Percentiles rank a stretch among this genome's conserved stretches.
Evolutionary conservation across 208 protist genomes (phyloP).

Genomic region (Trypanosoma platydactyli): DNA sequence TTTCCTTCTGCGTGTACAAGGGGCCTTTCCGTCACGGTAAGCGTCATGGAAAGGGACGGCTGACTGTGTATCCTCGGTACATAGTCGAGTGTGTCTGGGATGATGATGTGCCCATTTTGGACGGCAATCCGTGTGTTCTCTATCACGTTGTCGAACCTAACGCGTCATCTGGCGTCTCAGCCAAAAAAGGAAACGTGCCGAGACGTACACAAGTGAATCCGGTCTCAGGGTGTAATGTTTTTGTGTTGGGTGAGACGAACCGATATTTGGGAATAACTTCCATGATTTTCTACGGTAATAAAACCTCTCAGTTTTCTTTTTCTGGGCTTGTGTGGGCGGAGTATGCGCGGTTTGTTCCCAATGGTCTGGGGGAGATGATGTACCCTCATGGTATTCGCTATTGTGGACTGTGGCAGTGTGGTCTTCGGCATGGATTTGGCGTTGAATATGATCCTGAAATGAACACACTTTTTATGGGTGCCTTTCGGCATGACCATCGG

Average conservation of each 20-base stretch:
- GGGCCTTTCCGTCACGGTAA: constrained; percentile 43
- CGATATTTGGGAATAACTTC: constrained; percentile 36
- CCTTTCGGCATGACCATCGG: constrained; percentile 35
- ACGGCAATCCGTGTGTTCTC: constrained; percentile 24
- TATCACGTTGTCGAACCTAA: not conserved
- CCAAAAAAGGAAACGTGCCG: not conserved
- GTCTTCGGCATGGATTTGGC: constrained; percentile 62
- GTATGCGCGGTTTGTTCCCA: constrained; percentile 27
- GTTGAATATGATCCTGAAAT: constrained; percentile 35
- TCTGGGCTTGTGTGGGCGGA: constrained; percentile 29
- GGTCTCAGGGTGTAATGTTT: not conserved
- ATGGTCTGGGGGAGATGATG: constrained; percentile 34
- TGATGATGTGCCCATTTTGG: constrained; percentile 42
- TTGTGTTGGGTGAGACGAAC: not conserved
- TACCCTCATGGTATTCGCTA: constrained; percentile 34
- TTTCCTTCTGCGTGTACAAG: constrained; percentile 37
- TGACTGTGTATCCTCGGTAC: constrained; percentile 48
- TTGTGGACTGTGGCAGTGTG: constrained; percentile 58
- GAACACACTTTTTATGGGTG: constrained; percentile 52
- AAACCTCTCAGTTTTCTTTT: constrained; percentile 8
- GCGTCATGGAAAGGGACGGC: constrained; percentile 45
- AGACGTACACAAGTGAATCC: not conserved
- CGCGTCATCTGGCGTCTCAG: not conserved
- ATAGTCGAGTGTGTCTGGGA: constrained; percentile 52
- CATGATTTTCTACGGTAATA: constrained; percentile 17